These are phyloP conservation scores for Protea cynaroides DNA, from an alignment of 164 flowering plant genomes.

Conservation along the genomic window DNA sequence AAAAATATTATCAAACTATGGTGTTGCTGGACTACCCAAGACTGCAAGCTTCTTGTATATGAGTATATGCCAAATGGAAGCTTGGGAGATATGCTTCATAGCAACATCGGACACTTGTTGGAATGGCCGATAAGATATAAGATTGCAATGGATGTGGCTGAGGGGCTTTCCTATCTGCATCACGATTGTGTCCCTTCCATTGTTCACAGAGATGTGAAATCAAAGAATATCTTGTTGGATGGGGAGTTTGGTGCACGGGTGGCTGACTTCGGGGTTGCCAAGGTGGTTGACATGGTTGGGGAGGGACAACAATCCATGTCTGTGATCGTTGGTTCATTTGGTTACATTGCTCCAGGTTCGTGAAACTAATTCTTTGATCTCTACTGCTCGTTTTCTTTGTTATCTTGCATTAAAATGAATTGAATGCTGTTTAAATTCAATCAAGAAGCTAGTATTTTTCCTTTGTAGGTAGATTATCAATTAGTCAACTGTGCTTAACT, in stretches of 20 bases:
- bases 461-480: background rate
- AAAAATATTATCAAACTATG: constrained; percentile 71
- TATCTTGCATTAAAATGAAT: no score
- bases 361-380: background rate
- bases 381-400: no score
- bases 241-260: constrained; percentile 55
- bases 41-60: constrained; percentile 64
- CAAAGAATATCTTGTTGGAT: constrained; percentile 69
- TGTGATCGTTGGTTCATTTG: constrained; percentile 70
- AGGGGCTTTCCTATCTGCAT: constrained; percentile 74
- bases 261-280: constrained; percentile 78
- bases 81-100: constrained; percentile 64
- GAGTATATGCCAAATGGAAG: constrained; percentile 83
- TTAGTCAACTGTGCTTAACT: background rate
- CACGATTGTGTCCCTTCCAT: constrained; percentile 74
- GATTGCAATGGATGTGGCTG: constrained; percentile 66
- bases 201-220: constrained; percentile 71
- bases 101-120: constrained; percentile 51
- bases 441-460: no score
- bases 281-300: constrained; percentile 44
- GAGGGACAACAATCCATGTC: constrained; percentile 61
- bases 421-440: no score
- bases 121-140: constrained; percentile 64
- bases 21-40: constrained; percentile 61
- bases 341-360: constrained; percentile 82